phyloP scores from a whole-genome alignment of 2,329 filamentous ascomycete species.

The Cladobotryum mycophilum region DNA sequence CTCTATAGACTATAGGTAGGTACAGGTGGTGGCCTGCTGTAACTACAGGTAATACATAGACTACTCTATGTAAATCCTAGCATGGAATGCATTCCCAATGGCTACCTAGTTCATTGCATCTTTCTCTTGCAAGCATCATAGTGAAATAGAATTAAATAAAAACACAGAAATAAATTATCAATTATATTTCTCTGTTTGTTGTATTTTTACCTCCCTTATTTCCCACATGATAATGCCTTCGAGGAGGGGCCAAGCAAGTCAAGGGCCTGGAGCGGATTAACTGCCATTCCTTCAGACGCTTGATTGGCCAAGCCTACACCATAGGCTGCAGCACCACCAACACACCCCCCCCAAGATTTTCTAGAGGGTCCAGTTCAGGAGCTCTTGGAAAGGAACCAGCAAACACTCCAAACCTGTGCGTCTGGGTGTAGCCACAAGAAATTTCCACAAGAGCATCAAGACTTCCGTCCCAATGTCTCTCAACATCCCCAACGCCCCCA shows the following conservation, averaged over 20 bases:
- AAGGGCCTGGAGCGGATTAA: slow-evolving; percentile 10
- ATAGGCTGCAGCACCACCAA: slow-evolving; percentile 7
- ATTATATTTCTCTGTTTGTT: too few species aligned
- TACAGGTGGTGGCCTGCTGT: too few species aligned
- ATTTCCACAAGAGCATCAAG: not conserved
- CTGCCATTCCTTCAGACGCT: slow-evolving; percentile 4
- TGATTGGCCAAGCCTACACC: slow-evolving; percentile 11
- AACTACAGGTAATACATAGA: too few species aligned
- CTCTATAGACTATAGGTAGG: too few species aligned
- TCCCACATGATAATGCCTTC: not conserved
- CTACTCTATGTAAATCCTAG: too few species aligned
- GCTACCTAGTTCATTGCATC: too few species aligned
- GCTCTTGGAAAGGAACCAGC: slow-evolving; percentile 7
- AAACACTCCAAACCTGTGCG: slow-evolving; percentile 4
- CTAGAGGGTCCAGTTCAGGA: slow-evolving; percentile 6
- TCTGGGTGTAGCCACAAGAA: slow-evolving; percentile 1
- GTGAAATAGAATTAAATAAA: too few species aligned
- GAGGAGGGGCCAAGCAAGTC: not conserved
- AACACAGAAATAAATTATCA: too few species aligned
- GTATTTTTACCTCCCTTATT: too few species aligned
- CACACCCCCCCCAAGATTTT: slow-evolving; percentile 15
- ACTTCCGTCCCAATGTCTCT: slow-evolving; percentile 67
- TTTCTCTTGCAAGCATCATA: too few species aligned
- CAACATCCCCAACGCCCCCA: slow-evolving; percentile 89
- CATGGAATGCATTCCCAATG: too few species aligned